Evolutionary conservation across 371 early-diverging fungal genomes (phyloP).

Genomic region (Syncephalis plumigaleata): DNA sequence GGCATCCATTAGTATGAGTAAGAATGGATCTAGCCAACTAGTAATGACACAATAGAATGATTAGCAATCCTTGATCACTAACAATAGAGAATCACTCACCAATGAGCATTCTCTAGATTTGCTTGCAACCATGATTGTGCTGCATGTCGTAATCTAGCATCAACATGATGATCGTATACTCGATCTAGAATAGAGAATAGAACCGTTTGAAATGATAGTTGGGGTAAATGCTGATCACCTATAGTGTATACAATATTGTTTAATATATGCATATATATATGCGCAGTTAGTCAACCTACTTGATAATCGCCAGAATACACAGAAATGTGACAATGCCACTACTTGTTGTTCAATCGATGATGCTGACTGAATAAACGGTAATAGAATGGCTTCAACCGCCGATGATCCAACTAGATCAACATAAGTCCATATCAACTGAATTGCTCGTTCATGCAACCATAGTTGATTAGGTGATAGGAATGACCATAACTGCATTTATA

Average conservation of each 20-base stretch:
- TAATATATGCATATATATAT: too few species aligned
- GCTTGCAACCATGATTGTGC: too few species aligned
- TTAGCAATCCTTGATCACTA: too few species aligned
- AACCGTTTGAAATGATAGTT: slow-evolving; percentile 8
- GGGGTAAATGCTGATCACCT: background rate
- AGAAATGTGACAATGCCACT: slow-evolving; percentile 33
- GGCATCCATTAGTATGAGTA: too few species aligned
- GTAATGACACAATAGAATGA: too few species aligned
- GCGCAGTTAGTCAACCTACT: too few species aligned
- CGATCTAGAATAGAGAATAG: background rate
- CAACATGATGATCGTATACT: background rate
- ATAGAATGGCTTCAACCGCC: slow-evolving; percentile 38
- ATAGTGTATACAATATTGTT: too few species aligned
- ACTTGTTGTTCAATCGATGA: slow-evolving; percentile 4
- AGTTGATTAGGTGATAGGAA: slow-evolving; percentile 20
- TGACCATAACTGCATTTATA: slow-evolving; percentile 20
- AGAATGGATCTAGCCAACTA: too few species aligned
- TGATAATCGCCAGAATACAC: slow-evolving; percentile 50
- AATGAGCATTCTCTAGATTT: too few species aligned
- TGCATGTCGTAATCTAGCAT: too few species aligned
- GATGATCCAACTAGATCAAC: slow-evolving; percentile 24
- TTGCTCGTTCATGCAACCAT: slow-evolving; percentile 36
- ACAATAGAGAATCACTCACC: too few species aligned
- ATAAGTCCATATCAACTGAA: slow-evolving; percentile 44
- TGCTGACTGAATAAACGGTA: slow-evolving; percentile 5